Percentiles rank a stretch among this genome's conserved stretches.
Evolutionary conservation across 805 yeast species (phyloP).

Genomic region (Candida incommunis): DNA sequence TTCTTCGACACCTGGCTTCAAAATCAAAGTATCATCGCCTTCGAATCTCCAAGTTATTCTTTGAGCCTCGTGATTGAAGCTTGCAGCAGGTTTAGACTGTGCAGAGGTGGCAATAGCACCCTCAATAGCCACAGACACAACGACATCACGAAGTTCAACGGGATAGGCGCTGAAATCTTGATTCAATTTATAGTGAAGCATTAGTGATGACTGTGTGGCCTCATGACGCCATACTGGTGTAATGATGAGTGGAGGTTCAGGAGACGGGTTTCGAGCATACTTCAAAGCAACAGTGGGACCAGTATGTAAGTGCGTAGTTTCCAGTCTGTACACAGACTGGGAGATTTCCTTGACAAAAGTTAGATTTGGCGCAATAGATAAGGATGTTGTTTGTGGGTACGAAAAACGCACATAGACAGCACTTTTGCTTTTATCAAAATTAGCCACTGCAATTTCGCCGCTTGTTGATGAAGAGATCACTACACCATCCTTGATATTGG

Average conservation of each 20-base stretch:
- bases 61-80: slow-evolving; percentile 73
- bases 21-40: slow-evolving; percentile 10
- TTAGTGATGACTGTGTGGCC: slow-evolving; percentile 69
- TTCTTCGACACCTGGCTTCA: slow-evolving; percentile 26
- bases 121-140: slow-evolving; percentile 45
- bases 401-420: slow-evolving; percentile 14
- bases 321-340: slow-evolving; percentile 4
- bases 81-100: slow-evolving; percentile 81
- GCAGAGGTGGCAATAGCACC: slow-evolving; percentile 54
- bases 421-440: background rate
- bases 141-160: slow-evolving; percentile 40
- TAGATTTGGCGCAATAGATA: slow-evolving; percentile 34
- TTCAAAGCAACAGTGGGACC: slow-evolving; percentile 61
- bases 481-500: slow-evolving; percentile 55
- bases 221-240: slow-evolving; percentile 88
- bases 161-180: slow-evolving; percentile 30
- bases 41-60: slow-evolving; percentile 76
- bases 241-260: slow-evolving; percentile 46
- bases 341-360: slow-evolving; percentile 6
- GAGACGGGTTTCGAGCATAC: slow-evolving; percentile 40
- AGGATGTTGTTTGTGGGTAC: slow-evolving; percentile 24
- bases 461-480: slow-evolving; percentile 45
- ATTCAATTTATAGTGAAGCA: slow-evolving; percentile 50
- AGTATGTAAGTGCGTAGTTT: slow-evolving; percentile 2
- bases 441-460: slow-evolving; percentile 61